Percentiles rank a stretch among this genome's conserved stretches.
These are phyloP conservation scores for Neurospora sp. DNA, from an alignment of 495 filamentous ascomycete genomes.

Conservation along the genomic window DNA sequence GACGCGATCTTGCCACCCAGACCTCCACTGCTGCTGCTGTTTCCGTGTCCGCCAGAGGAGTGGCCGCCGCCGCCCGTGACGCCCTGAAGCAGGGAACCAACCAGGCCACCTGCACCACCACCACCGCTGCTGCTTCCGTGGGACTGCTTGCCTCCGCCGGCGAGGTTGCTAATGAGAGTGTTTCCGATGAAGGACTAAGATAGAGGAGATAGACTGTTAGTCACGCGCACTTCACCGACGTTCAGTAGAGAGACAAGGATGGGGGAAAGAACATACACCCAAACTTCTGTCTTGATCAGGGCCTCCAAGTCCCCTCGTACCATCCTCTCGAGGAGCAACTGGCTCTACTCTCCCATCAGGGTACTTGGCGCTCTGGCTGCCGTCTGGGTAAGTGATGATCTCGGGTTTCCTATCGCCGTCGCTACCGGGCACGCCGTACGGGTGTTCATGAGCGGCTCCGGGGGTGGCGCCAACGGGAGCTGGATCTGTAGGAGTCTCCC, in stretches of 20 bases:
- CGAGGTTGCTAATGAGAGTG: constrained; percentile 14
- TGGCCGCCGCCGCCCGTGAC: constrained; percentile 25
- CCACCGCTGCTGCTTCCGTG: constrained; percentile 12
- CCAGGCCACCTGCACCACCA: constrained; percentile 25
- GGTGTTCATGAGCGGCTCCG: constrained; percentile 34
- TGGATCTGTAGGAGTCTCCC: constrained; percentile 64
- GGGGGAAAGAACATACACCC: constrained; percentile 26
- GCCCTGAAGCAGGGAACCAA: constrained; percentile 24
- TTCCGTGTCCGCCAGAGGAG: constrained; percentile 16
- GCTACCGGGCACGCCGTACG: constrained; percentile 37
- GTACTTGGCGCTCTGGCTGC: constrained; percentile 38
- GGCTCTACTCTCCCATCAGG: constrained; percentile 43
- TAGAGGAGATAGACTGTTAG: not conserved
- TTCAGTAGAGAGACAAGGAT: not conserved
- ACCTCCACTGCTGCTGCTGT: constrained; percentile 25
- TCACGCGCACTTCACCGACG: not conserved
- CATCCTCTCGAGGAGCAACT: constrained; percentile 23
- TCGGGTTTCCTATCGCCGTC: constrained; percentile 21
- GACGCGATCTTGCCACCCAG: constrained; percentile 34
- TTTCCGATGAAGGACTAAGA: constrained; percentile 19
- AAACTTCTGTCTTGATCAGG: constrained; percentile 31
- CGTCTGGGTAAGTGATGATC: constrained; percentile 44
- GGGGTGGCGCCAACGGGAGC: constrained; percentile 44
- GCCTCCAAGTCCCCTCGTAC: constrained; percentile 26
- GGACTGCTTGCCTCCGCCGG: constrained; percentile 3